Percentiles rank a stretch among this genome's conserved stretches.
These are phyloP conservation scores for Pythium aristosporum DNA, from an alignment of 352 stramenopile genomes.

Conservation along the genomic window DNA sequence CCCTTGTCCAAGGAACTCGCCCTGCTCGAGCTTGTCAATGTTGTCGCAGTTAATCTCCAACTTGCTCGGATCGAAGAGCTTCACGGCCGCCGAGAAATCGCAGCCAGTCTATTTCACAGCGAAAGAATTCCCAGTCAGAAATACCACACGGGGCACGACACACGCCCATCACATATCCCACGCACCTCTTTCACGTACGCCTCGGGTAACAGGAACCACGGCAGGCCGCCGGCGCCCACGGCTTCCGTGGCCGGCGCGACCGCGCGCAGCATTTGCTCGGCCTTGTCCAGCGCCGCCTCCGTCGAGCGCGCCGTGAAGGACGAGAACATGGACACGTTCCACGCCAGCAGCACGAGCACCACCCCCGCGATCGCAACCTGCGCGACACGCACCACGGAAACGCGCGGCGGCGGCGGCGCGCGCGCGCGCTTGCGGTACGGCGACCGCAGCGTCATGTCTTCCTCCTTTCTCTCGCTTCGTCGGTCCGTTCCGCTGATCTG, in stretches of 20 bases:
- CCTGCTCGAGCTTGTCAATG: conserved; percentile 47
- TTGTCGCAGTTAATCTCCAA: conserved; percentile 73
- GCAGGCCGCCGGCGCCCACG: conserved; percentile 9
- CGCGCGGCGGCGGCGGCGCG: not conserved
- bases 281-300: not conserved
- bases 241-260: conserved; percentile 2
- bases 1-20: conserved; percentile 59
- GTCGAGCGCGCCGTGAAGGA: conserved; percentile 24
- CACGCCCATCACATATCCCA: not conserved
- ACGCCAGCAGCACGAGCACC: conserved; percentile 45
- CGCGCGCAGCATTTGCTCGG: conserved; percentile 19
- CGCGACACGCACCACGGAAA: conserved; percentile 12
- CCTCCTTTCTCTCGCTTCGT: not conserved
- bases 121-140: not conserved
- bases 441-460: not conserved
- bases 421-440: not conserved
- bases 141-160: not conserved
- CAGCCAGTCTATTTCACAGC: conserved; percentile 41
- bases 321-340: conserved; percentile 55
- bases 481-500: not conserved
- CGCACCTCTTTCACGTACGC: conserved; percentile 45
- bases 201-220: conserved; percentile 57
- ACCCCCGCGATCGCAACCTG: conserved; percentile 32
- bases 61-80: conserved; percentile 51
- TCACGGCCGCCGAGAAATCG: conserved; percentile 61